These are phyloP conservation scores for Colletotrichum musicola DNA, from an alignment of 2,329 filamentous ascomycete genomes.

Conservation along the genomic window DNA sequence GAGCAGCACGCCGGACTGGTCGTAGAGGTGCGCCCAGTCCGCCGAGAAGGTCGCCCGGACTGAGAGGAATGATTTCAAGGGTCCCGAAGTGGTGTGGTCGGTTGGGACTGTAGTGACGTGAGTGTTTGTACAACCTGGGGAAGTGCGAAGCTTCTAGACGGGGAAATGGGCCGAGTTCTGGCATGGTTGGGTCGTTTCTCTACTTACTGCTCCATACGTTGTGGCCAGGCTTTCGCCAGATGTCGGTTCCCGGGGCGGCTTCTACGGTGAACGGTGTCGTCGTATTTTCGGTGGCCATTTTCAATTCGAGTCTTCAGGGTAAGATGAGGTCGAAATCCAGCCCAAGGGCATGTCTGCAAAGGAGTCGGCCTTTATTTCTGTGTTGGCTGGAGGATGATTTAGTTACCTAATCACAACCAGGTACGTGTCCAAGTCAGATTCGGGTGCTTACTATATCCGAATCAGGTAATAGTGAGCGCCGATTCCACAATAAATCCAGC, in stretches of 20 bases:
- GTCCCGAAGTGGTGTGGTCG: constrained; percentile 54
- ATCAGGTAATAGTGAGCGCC: not conserved
- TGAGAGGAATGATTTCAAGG: constrained; percentile 69
- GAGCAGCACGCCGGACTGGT: constrained; percentile 54
- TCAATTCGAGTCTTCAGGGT: not conserved
- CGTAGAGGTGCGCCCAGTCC: constrained; percentile 61
- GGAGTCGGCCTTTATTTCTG: not conserved
- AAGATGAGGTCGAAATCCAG: too few species aligned
- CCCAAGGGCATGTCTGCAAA: too few species aligned
- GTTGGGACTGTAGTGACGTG: constrained; percentile 31
- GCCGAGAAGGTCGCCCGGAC: constrained; percentile 72
- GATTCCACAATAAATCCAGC: not conserved
- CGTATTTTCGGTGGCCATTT: not conserved
- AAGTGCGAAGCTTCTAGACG: not conserved
- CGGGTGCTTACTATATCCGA: not conserved
- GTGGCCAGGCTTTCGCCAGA: constrained; percentile 76
- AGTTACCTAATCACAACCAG: not conserved
- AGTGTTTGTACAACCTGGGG: constrained; percentile 33
- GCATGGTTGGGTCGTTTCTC: too few species aligned
- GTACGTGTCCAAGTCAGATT: not conserved
- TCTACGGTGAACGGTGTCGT: constrained; percentile 61
- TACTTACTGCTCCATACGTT: constrained; percentile 71
- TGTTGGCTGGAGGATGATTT: not conserved
- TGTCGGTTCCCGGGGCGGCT: constrained; percentile 73
- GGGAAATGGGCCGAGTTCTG: not conserved